phyloP scores from a whole-genome alignment of 495 filamentous ascomycete species.

The Penicillium cosmopolitanum region DNA sequence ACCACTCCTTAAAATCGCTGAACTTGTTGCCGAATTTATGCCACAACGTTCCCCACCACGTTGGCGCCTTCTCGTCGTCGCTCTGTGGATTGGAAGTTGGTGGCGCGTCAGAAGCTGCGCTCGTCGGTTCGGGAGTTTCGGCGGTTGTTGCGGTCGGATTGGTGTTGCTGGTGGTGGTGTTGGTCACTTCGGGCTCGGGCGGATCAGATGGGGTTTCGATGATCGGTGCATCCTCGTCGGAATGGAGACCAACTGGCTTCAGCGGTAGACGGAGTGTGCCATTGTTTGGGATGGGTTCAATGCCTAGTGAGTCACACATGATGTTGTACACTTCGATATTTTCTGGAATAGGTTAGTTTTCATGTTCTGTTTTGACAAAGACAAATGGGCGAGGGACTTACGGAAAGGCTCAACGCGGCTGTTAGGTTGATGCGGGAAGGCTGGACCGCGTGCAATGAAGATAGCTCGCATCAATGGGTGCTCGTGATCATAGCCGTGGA shows the following conservation, averaged over 20 bases:
- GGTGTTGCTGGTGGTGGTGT: neutral
- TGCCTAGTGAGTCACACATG: constrained; percentile 79
- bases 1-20: constrained; percentile 44
- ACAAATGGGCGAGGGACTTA: constrained; percentile 49
- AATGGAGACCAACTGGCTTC: constrained; percentile 69
- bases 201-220: constrained; percentile 46
- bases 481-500: constrained; percentile 91
- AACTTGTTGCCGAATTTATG: constrained; percentile 41
- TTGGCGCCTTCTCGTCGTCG: constrained; percentile 31
- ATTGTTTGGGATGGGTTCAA: constrained; percentile 74
- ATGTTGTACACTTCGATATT: constrained; percentile 97
- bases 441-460: constrained; percentile 84
- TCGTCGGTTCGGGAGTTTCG: constrained; percentile 17
- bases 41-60: constrained; percentile 40
- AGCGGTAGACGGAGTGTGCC: constrained; percentile 85
- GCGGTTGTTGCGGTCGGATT: constrained; percentile 2
- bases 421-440: constrained; percentile 82
- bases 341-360: constrained; percentile 50
- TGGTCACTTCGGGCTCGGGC: constrained; percentile 20
- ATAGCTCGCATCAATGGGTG: constrained; percentile 92
- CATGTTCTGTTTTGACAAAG: neutral
- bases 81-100: constrained; percentile 24
- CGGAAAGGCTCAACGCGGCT: constrained; percentile 82
- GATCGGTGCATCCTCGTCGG: constrained; percentile 44
- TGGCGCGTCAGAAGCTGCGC: constrained; percentile 21